phyloP scores from a whole-genome alignment of 495 filamentous ascomycete genomes.

The Penicillium salamii region DNA sequence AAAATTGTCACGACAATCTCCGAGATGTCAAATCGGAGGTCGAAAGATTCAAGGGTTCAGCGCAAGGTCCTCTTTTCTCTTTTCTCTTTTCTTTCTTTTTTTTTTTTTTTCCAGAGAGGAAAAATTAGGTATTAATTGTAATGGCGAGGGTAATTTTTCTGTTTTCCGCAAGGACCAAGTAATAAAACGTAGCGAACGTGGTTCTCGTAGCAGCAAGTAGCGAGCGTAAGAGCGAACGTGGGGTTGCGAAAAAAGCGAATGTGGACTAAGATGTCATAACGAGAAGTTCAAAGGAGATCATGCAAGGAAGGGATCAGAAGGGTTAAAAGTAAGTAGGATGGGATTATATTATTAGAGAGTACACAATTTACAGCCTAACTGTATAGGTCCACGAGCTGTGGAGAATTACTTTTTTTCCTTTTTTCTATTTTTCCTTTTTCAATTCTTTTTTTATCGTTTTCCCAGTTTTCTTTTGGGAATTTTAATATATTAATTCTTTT shows the following conservation, averaged over 20 bases:
- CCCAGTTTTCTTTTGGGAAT: neutral
- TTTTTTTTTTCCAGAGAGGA: neutral
- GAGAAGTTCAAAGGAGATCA: constrained; percentile 18
- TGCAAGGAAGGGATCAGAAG: constrained; percentile 21
- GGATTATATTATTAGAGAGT: constrained; percentile 31
- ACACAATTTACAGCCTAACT: constrained; percentile 22
- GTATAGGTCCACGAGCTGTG: constrained; percentile 26
- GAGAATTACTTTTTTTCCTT: constrained; percentile 14
- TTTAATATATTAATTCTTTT: constrained; percentile 1
- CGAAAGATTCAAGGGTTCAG: constrained; percentile 1
- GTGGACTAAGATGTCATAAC: constrained; percentile 40
- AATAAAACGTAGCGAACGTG: constrained; percentile 45
- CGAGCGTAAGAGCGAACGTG: constrained; percentile 47
- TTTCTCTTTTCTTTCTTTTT: constrained; percentile 3
- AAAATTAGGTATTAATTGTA: constrained; percentile 3
- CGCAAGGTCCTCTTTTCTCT: neutral
- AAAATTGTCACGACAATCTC: neutral
- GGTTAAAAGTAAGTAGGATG: constrained; percentile 23
- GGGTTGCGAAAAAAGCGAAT: constrained; percentile 30
- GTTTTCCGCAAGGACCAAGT: constrained; percentile 10
- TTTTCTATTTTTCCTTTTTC: constrained; percentile 11
- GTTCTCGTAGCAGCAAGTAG: constrained; percentile 41
- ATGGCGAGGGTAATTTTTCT: constrained; percentile 1
- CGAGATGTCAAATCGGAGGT: neutral
- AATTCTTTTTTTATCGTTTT: neutral